Percentiles rank a stretch among this genome's conserved stretches.
Conservation (phyloP, 2,329 filamentous ascomycete genomes). For the Plectosphaerella cucumerina region DNA sequence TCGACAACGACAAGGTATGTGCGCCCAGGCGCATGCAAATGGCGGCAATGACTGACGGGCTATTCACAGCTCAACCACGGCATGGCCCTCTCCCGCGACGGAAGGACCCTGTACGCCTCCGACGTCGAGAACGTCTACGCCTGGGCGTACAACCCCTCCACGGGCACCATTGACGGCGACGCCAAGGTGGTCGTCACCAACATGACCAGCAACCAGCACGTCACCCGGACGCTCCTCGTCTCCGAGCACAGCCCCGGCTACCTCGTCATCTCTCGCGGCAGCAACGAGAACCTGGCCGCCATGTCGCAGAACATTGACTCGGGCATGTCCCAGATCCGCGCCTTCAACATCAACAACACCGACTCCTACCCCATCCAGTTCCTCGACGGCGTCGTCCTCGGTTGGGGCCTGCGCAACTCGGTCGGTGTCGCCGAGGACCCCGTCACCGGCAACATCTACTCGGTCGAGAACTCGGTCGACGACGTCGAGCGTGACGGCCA, state of each 20-base stretch:
- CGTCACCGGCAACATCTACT: slow-evolving; percentile 45
- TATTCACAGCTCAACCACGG: slow-evolving; percentile 48
- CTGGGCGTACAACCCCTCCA: slow-evolving; percentile 60
- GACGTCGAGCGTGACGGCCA: slow-evolving; percentile 50
- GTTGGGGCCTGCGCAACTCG: slow-evolving; percentile 71
- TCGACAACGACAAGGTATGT: slow-evolving; percentile 31
- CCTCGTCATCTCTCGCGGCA: slow-evolving; percentile 64
- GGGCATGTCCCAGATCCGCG: slow-evolving; percentile 65
- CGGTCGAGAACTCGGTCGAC: slow-evolving; percentile 69
- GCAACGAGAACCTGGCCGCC: slow-evolving; percentile 57
- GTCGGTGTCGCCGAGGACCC: slow-evolving; percentile 66
- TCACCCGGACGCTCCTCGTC: slow-evolving; percentile 62
- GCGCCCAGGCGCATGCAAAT: background rate
- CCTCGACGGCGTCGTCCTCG: slow-evolving; percentile 42
- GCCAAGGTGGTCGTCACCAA: slow-evolving; percentile 51
- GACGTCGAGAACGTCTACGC: slow-evolving; percentile 53
- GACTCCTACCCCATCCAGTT: slow-evolving; percentile 36
- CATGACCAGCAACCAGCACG: slow-evolving; percentile 50
- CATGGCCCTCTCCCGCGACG: slow-evolving; percentile 48
- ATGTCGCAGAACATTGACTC: slow-evolving; percentile 43
- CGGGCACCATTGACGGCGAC: slow-evolving; percentile 38
- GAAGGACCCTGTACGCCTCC: slow-evolving; percentile 53
- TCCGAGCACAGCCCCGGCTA: slow-evolving; percentile 49
- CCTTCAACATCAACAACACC: slow-evolving; percentile 38
- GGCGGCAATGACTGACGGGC: background rate